These are phyloP conservation scores for Pulveroboletus sp. DNA, from an alignment of 768 basidiomycete genomes.

Conservation along the genomic window DNA sequence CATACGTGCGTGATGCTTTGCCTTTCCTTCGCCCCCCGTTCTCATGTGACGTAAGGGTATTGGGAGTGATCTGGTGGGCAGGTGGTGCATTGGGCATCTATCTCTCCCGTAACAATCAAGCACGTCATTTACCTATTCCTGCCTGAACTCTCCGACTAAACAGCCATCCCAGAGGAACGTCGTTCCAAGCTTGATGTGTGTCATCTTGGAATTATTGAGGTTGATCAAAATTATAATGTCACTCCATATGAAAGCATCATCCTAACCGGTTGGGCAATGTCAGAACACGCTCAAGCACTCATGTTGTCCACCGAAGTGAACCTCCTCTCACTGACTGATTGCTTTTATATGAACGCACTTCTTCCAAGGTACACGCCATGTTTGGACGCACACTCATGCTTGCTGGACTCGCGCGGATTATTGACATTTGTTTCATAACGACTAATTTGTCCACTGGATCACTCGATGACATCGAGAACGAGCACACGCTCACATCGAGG, in stretches of 20 bases:
- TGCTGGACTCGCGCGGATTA: constrained; percentile 72
- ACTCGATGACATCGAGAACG: constrained; percentile 53
- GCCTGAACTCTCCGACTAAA: neutral
- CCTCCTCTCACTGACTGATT: neutral
- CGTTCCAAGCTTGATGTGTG: constrained; percentile 78
- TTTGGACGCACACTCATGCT: constrained; percentile 86
- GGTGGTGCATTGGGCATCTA: constrained; percentile 88
- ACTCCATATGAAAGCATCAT: constrained; percentile 51
- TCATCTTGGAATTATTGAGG: neutral
- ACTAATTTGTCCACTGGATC: constrained; percentile 29
- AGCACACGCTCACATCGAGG: constrained; percentile 57
- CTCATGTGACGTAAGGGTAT: constrained; percentile 40
- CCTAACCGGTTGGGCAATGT: constrained; percentile 93
- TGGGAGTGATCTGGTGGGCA: constrained; percentile 67
- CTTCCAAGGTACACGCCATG: constrained; percentile 63
- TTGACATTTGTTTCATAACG: constrained; percentile 80
- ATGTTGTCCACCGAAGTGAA: constrained; percentile 77
- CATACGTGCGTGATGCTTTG: constrained; percentile 62
- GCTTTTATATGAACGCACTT: neutral
- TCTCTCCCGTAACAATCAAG: constrained; percentile 73
- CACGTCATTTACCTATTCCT: constrained; percentile 23
- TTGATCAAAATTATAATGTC: neutral
- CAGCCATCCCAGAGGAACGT: constrained; percentile 53
- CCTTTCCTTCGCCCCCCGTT: neutral
- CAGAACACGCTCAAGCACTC: constrained; percentile 79